Base-by-base conservation (phyloP, 2,329 filamentous ascomycete genomes). In the Amesomyces nigricolor region DNA sequence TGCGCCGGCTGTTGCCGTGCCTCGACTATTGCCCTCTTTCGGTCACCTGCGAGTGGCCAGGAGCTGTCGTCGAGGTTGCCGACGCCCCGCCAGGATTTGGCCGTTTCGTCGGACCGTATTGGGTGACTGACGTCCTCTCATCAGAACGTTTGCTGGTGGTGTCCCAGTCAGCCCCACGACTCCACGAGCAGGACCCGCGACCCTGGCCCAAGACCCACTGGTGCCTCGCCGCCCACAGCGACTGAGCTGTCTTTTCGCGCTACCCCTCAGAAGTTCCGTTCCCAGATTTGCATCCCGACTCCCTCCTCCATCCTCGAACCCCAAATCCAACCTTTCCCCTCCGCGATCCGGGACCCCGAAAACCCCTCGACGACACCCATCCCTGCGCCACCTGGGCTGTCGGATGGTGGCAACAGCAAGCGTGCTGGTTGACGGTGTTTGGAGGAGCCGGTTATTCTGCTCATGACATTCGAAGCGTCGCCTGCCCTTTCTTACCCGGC, bases 321-420 rank as follows among this genome's bases (percentile, higher is more conserved):
- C 58, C 45, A 37, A 58, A 49, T 40, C 17, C 47, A 32, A 40
- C 47, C 13, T 19, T 57, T 43, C 22, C 53, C 29, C 16, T 43
- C 44, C 47, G 38, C 30, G 56, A 56, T 38, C 46, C 51, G 45
- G 17, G 5, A 39, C 26, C 29, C 42, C 38, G 17, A 32, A 32
- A 50, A 47, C 32, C 32, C 35, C 47, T 9, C 37, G 47, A 53
- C 49, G 29, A 38, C 39, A 37, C 35, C 40, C 54, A 39, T 14
- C 47, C 47, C 53, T 54, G 51, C 57, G 60, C 54, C 54, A 53
- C 53, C 10, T 39, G 42, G 16, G 26, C 44, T 26, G 46, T 54
- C 47, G 52, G 54, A 61, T 58, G 57, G 58, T 63, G 55, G 58
- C 47, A 30, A 56, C 48, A 53, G 19, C 26, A 46, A 47, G 14